Evolutionary conservation across 2,329 filamentous ascomycete species (phyloP), one percentile per base, ranked within the genome.

Genomic region (Scedosporium dehoogii): DNA sequence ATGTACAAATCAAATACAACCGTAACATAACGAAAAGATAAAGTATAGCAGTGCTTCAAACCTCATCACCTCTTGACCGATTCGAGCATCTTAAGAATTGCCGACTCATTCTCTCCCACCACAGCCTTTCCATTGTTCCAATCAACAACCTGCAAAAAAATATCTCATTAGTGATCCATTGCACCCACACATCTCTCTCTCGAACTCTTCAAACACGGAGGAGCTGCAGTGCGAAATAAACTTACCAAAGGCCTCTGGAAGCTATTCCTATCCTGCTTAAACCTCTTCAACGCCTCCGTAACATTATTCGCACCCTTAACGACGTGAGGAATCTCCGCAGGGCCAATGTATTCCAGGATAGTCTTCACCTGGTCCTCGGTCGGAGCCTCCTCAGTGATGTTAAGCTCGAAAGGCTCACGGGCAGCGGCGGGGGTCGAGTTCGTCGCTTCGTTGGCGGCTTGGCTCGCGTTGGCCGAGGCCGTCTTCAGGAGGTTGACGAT

Each of bases 61-160:
- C 29, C 23, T 7, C 3, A 23, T 55, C 21, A 58, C 23, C 12
- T 41, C 64, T 77, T 78, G 62, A 85, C 73, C 63, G 83, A 79
- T 63, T 85, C 83, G 60, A 97, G 75, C 75, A 96, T 81, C 75
- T 89, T 91, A 71, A 96, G 75, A 65, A 97, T 97, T 77, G 93
- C 89, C 16, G 91, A 96, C 78, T 96, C 88, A 66, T 89, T 87
- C 59, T 90, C 90, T 21, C 91, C 90, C 27, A 85, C 78, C 77
- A 89, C 79, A 57, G 87, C 93, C 73, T 86, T 89, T 66, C 92
- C 94, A 73, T 93, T 92, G 72, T 89, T 91, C 94, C 94, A 97
- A 73, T 97, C 93, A 60, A 97, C 93, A 63, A 88, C 77, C 83
- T 81, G 66, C n/a, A n/a, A n/a, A 29, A 42, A 16, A 65, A 65